These are phyloP conservation scores for Colletotrichum navitas DNA, from an alignment of 2,329 filamentous ascomycete species.

Conservation along the genomic window DNA sequence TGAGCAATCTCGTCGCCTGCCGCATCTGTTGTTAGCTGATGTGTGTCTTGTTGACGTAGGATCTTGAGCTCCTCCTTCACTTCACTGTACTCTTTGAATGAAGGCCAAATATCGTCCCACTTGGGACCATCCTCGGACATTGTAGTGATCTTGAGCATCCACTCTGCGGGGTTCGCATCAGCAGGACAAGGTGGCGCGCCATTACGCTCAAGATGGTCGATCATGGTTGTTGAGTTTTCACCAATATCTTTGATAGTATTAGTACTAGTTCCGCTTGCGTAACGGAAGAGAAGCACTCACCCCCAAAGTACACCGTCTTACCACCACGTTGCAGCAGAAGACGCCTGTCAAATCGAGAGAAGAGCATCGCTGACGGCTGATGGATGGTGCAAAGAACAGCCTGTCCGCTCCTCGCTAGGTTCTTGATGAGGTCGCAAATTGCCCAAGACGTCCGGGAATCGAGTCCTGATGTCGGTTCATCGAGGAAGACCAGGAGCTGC, in stretches of 20 bases:
- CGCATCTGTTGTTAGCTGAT: background rate
- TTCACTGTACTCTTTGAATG: constrained; percentile 47
- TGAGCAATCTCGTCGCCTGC: background rate
- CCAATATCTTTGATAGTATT: constrained; percentile 39
- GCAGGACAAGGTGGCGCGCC: constrained; percentile 67
- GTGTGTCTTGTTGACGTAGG: constrained; percentile 34
- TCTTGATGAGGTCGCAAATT: constrained; percentile 78
- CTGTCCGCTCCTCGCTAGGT: constrained; percentile 64
- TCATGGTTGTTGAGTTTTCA: constrained; percentile 61
- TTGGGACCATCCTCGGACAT: constrained; percentile 50
- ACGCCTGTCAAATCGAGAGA: constrained; percentile 65
- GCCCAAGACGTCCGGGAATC: constrained; percentile 83
- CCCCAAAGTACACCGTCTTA: constrained; percentile 71
- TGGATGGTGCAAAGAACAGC: constrained; percentile 62
- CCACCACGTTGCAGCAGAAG: constrained; percentile 68
- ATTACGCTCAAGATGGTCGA: constrained; percentile 71
- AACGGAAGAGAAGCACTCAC: constrained; percentile 49
- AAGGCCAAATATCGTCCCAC: constrained; percentile 51
- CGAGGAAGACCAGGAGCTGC: constrained; percentile 78
- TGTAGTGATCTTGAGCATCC: constrained; percentile 66
- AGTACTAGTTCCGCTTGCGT: background rate
- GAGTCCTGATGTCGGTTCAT: constrained; percentile 82
- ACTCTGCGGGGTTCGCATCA: constrained; percentile 75
- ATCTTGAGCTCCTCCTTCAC: constrained; percentile 48
- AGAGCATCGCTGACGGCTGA: constrained; percentile 60